Evolutionary conservation across 208 protist genomes (phyloP).

Genomic region (Trichomonas gallinae): DNA sequence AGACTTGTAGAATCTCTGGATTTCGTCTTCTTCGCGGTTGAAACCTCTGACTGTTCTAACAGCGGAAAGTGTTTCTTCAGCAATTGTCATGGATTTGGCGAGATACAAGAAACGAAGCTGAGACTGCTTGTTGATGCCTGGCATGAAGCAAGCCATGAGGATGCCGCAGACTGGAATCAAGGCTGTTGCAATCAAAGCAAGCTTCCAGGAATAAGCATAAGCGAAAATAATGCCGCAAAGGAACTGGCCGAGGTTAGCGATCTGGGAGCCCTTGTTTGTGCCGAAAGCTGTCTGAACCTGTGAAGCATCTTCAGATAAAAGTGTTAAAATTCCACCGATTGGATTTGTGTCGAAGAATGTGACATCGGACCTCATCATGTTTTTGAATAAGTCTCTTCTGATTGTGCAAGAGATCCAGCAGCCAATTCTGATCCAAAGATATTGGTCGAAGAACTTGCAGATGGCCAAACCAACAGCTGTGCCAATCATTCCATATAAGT

Average conservation of each 20-base stretch:
- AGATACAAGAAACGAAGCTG: background rate
- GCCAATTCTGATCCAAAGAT: background rate
- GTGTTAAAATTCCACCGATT: background rate
- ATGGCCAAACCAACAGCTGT: background rate
- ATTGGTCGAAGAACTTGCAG: background rate
- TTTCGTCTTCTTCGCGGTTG: background rate
- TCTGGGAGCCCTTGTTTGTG: background rate
- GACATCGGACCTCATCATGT: background rate
- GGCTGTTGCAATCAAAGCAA: background rate
- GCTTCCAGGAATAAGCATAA: background rate
- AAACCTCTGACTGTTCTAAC: constrained; percentile 23
- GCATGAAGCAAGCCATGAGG: background rate
- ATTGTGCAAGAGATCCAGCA: background rate
- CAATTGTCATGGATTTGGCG: background rate
- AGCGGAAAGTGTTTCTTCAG: constrained; percentile 25
- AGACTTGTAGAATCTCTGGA: background rate
- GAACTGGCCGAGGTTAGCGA: background rate
- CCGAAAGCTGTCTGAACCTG: background rate
- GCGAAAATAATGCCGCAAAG: background rate
- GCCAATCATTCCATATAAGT: background rate
- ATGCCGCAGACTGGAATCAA: background rate
- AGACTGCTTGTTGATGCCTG: background rate
- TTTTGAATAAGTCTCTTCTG: background rate
- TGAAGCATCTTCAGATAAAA: background rate
- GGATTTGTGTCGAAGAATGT: background rate